Evolutionary conservation across 352 stramenopile genomes (phyloP), one percentile per base, ranked within the genome.

Genomic region (Phytophthora foliorum): DNA sequence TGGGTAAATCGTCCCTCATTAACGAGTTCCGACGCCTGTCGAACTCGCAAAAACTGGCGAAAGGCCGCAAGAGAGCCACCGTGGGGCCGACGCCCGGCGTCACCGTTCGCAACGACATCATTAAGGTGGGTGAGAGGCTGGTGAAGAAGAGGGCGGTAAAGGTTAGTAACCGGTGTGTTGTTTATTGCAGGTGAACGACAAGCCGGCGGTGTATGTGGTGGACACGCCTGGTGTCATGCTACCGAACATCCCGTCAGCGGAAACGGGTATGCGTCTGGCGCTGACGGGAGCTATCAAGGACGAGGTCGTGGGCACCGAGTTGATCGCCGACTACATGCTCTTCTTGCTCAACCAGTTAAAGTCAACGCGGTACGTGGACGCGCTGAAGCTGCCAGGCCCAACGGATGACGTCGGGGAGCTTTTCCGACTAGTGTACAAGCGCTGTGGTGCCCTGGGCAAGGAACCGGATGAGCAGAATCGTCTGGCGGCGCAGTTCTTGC

Each of bases 1-100:
- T 97, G n/a, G 91, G 91, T 55, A 97, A 97, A 63, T 94, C 83
- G 22, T 97, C 89, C 6, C 87, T 97, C 25, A 97, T 97, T 63
- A 96, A 96, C 53, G 86, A 93, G 61, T 95, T 96, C 39, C 81
- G 88, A 11, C 76, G 86, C 1, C 63, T 94, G 6, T 94, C 86
- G 36, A 84, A 81, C 50, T 92, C 82, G 25, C 60, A 80, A 17
- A 92, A 93, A 69, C 62, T 96, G n/a, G 71, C 82, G 6, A 93
- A 92, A 65, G 88, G 89, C 59, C 85, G 90, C 59, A 93, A 93
- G 51, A 86, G 86, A 70, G 89, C 90, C 5, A 81, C 82, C 19
- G 90, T 97, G 4, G 91, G 89, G 3, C 86, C 87, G 0, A 96
- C 89, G 57, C 89, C 91, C 0, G 91, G 91, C 27, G 87, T 97